phyloP scores from a whole-genome alignment of 164 flowering plant species.

The Nymphaea thermarum region DNA sequence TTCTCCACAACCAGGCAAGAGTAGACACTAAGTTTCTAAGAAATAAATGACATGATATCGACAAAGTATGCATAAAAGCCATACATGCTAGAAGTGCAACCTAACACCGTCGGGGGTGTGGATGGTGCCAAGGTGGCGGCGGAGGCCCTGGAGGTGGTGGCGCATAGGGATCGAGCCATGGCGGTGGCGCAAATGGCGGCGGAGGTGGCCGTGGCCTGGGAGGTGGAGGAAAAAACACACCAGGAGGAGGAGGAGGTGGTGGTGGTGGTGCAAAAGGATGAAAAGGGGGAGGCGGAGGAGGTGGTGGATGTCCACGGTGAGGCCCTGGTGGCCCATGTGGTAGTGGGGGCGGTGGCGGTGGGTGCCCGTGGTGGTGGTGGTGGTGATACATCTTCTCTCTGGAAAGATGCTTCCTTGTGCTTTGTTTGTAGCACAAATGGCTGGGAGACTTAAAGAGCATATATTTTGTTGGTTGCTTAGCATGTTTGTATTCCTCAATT shows the following conservation, averaged over 20 bases:
- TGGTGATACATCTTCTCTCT: not conserved
- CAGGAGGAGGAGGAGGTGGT: not conserved
- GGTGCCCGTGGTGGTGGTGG: not conserved
- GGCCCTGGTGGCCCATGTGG: not conserved
- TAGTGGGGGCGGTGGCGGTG: not conserved
- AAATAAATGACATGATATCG: too few relatives aligned
- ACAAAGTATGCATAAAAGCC: too few relatives aligned
- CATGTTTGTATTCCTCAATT: too few relatives aligned
- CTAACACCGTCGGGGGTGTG: too few relatives aligned
- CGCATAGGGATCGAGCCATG: not conserved
- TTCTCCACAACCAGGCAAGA: too few relatives aligned
- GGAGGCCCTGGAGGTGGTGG: not conserved
- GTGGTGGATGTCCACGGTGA: not conserved
- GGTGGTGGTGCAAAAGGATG: not conserved
- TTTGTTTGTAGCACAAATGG: too few relatives aligned
- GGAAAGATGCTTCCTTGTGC: too few relatives aligned
- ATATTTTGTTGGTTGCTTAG: too few relatives aligned
- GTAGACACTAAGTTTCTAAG: too few relatives aligned
- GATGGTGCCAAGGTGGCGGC: not conserved
- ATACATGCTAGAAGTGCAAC: too few relatives aligned
- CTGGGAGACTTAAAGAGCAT: too few relatives aligned
- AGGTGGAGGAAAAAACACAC: not conserved
- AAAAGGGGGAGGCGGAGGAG: not conserved
- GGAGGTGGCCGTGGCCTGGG: not conserved
- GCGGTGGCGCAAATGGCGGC: not conserved